Evolutionary conservation across 495 filamentous ascomycete species (phyloP).

Genomic region (Penicillium parvum): DNA sequence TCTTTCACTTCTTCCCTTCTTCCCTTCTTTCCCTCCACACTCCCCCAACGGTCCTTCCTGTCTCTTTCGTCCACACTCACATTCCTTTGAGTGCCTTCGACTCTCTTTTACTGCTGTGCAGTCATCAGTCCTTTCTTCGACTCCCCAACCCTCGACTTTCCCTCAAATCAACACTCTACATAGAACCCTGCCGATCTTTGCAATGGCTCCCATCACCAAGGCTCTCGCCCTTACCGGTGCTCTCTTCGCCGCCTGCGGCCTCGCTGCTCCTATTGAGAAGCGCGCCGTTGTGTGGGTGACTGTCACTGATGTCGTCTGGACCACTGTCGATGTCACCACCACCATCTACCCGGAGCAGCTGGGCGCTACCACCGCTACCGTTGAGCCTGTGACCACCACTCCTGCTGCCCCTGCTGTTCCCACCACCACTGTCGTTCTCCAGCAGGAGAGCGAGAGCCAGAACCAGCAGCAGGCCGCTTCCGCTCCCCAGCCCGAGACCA

Average conservation of each 20-base stretch:
- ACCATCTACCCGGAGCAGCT: constrained; percentile 30
- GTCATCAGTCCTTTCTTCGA: constrained; percentile 22
- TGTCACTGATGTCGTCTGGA: constrained; percentile 35
- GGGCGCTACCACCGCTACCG: constrained; percentile 9
- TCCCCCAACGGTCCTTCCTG: constrained; percentile 16
- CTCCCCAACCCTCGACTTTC: constrained; percentile 12
- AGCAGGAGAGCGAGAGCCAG: not conserved
- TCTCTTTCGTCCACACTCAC: constrained; percentile 17
- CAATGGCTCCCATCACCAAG: constrained; percentile 44
- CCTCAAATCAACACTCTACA: constrained; percentile 10
- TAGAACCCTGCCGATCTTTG: constrained; percentile 8
- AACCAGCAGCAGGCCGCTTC: not conserved
- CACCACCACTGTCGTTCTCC: constrained; percentile 8
- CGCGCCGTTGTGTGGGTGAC: constrained; percentile 34
- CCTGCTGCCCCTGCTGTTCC: constrained; percentile 9
- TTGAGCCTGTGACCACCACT: constrained; percentile 11
- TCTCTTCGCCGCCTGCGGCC: constrained; percentile 33
- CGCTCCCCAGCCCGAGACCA: not conserved
- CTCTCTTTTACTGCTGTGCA: constrained; percentile 36
- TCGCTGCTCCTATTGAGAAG: constrained; percentile 38
- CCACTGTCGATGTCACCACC: constrained; percentile 42
- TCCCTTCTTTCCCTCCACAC: constrained; percentile 5
- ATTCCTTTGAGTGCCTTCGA: constrained; percentile 25
- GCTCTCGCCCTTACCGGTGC: constrained; percentile 39
- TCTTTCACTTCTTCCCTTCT: constrained; percentile 2